Percentiles rank a stretch among this genome's conserved stretches.
Evolutionary conservation across 257 asterid genomes (phyloP).

Genomic region (Ligustrum vulgare): DNA sequence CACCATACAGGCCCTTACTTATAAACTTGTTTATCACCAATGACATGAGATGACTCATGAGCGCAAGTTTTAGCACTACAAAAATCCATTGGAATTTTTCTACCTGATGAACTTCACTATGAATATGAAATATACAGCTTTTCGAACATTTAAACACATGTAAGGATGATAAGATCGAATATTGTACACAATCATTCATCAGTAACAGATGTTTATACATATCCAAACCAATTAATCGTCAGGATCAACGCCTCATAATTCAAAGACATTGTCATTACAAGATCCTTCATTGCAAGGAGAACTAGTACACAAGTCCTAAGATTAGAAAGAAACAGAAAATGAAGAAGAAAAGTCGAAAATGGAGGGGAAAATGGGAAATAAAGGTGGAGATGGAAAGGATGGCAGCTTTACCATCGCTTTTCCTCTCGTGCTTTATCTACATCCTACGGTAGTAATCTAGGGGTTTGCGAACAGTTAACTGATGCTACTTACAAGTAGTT

Average conservation of each 20-base stretch:
- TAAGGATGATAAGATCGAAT: background rate
- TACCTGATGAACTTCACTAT: background rate
- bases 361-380: background rate
- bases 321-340: conserved; percentile 19
- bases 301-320: conserved; percentile 25
- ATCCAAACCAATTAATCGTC: background rate
- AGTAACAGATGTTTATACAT: background rate
- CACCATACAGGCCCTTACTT: too few species aligned
- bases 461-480: conserved; percentile 31
- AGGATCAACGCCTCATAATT: conserved; percentile 1
- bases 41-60: too few species aligned
- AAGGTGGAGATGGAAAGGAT: conserved; percentile 40
- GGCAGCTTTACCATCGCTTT: conserved; percentile 51
- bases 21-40: too few species aligned
- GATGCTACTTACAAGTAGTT: conserved; percentile 20
- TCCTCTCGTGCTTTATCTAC: conserved; percentile 40
- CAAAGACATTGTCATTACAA: conserved; percentile 9
- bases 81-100: too few species aligned
- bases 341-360: background rate
- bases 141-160: background rate
- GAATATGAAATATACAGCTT: background rate
- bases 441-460: conserved; percentile 33
- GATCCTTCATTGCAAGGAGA: background rate
- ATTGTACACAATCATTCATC: background rate
- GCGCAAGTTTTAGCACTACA: too few species aligned